Percentiles rank a stretch among this genome's conserved stretches.
These are phyloP conservation scores for Coffea canephora DNA, from an alignment of 257 asterid species.

Conservation along the genomic window DNA sequence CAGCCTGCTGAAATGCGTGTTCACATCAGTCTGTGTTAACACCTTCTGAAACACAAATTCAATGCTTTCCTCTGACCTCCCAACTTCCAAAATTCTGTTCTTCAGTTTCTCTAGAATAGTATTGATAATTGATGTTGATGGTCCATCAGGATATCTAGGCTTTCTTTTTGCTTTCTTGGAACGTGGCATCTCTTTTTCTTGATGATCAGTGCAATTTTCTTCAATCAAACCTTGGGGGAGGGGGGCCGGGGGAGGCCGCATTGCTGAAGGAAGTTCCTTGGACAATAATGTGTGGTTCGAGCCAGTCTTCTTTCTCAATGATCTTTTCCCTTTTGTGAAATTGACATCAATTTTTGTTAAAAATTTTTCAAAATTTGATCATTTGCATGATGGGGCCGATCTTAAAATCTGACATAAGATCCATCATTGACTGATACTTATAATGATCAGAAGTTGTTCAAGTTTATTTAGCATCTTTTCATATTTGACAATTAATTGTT, in stretches of 20 bases:
- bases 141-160: neutral
- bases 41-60: neutral
- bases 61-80: neutral
- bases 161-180: too few species aligned
- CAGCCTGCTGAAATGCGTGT: neutral
- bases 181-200: neutral
- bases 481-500: too few species aligned
- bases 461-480: too few species aligned
- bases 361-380: too few species aligned
- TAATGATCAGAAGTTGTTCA: too few species aligned
- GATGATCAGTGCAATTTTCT: neutral
- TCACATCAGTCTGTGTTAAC: neutral
- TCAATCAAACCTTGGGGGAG: too few species aligned
- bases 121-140: neutral
- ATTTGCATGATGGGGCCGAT: too few species aligned
- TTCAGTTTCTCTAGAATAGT: neutral
- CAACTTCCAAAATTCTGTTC: neutral
- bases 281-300: too few species aligned
- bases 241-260: neutral
- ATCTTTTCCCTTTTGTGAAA: neutral
- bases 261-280: neutral
- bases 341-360: neutral
- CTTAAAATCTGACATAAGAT: too few species aligned
- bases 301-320: neutral
- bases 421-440: too few species aligned